These are phyloP conservation scores for Sporothrix inflata DNA, from an alignment of 2,329 filamentous ascomycete genomes.

Conservation along the genomic window DNA sequence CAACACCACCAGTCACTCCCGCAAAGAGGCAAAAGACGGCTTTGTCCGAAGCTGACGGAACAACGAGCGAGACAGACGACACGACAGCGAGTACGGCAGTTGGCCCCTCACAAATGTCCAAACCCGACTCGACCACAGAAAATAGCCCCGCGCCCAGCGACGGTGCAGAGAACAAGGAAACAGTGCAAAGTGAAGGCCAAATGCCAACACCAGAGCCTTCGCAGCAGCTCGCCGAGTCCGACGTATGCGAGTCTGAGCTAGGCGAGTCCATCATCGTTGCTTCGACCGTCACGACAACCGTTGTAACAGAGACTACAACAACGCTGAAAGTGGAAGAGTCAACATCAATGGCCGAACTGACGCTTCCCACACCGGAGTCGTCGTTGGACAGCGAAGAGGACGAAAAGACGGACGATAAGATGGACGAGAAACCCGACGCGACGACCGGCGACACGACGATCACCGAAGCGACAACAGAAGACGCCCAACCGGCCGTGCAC, in stretches of 20 bases:
- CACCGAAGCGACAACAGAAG: background rate
- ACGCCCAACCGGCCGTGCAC: background rate
- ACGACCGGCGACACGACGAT: background rate
- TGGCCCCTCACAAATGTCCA: background rate
- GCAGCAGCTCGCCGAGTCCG: slow-evolving; percentile 11
- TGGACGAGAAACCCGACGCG: background rate
- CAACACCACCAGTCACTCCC: slow-evolving; percentile 60
- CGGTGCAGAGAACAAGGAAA: slow-evolving; percentile 36
- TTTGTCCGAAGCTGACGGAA: slow-evolving; percentile 30
- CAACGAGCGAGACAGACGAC: background rate
- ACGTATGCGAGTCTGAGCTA: slow-evolving; percentile 16
- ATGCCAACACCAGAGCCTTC: slow-evolving; percentile 31
- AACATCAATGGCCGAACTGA: background rate
- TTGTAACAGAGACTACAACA: slow-evolving; percentile 17
- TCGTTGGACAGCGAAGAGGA: slow-evolving; percentile 26
- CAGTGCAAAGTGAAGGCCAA: background rate
- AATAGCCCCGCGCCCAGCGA: slow-evolving; percentile 39
- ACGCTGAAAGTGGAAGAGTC: slow-evolving; percentile 19
- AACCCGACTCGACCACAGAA: slow-evolving; percentile 29
- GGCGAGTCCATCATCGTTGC: slow-evolving; percentile 4
- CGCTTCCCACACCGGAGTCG: slow-evolving; percentile 30
- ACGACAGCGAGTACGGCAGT: background rate
- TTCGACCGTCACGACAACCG: slow-evolving; percentile 2
- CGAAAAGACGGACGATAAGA: background rate
- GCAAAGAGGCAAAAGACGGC: slow-evolving; percentile 52